Base-by-base conservation (phyloP, 2,329 filamentous ascomycete species). In the Exophiala calicioides region DNA sequence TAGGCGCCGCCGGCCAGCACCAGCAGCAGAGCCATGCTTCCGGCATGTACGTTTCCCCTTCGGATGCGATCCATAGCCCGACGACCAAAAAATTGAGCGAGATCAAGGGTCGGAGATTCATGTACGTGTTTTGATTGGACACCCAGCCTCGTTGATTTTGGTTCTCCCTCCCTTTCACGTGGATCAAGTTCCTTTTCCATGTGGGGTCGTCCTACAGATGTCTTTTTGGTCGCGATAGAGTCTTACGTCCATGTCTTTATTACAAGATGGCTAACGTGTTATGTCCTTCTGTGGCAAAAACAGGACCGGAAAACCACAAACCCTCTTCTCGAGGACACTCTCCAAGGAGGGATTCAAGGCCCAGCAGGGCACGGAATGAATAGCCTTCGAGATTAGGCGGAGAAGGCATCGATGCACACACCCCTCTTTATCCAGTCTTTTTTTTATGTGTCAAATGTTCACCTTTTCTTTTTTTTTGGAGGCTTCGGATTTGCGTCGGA, bases 51-150 rank as follows among this genome's bases (percentile, higher is more conserved):
- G 64, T 75, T 47, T 75, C 72, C 26, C 73, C 73, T 0, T 74
- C 71, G 3, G 73, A 76, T 54, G 68, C 70, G 29, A 71, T 76
- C 38, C 71, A 73, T 66, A 74, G 70, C 39, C 73, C 73, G 3
- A 73, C 71, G 49, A 73, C 71, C 20, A 72, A 73, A 65, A 76
- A 75, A 43, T 44, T 76, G 59, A 72, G 67, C 40, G 68, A 74
- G 46, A 60, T 75, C 44, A 76, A 76, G 65, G 68, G 69, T 27
- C 74, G 74, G 66, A 66, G 70, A 19, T 73, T 74, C 46, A 70
- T 44, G 56, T 58, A 50, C 13, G 46, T 48, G 15, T 12, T 10
- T 16, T 12, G 15, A 12, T n/a, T n/a, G 24, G 24, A 27, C n/a
- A 27, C 24, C 24, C 7, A n/a, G n/a, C n/a, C n/a, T n/a, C n/a